Percentiles rank a stretch among this genome's conserved stretches.
Evolutionary conservation across 805 yeast species (phyloP).

Genomic region (Schwanniomyces vanrijiae): DNA sequence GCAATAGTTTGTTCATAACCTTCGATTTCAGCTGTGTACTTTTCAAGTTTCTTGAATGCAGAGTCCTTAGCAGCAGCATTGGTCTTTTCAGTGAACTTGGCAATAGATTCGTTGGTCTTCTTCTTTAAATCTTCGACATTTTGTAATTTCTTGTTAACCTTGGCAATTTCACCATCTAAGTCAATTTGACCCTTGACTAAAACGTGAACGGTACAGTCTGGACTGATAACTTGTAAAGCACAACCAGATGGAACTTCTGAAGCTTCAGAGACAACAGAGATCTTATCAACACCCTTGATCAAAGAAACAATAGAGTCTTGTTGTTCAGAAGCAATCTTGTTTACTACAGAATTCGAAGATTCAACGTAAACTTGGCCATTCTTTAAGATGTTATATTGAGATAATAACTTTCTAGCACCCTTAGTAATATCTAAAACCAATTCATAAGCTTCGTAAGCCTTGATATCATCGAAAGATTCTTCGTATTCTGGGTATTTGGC

Average conservation of each 20-base stretch:
- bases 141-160: conserved; percentile 74
- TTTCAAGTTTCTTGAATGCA: conserved; percentile 67
- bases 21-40: conserved; percentile 80
- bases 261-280: conserved; percentile 57
- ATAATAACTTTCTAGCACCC: conserved; percentile 85
- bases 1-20: conserved; percentile 84
- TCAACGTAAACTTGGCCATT: conserved; percentile 86
- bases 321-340: conserved; percentile 63
- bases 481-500: conserved; percentile 76
- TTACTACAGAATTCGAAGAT: conserved; percentile 48
- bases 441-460: conserved; percentile 76
- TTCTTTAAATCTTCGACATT: conserved; percentile 61
- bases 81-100: conserved; percentile 87
- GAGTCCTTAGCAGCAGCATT: conserved; percentile 76
- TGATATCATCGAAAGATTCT: conserved; percentile 58
- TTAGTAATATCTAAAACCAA: conserved; percentile 83
- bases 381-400: conserved; percentile 87
- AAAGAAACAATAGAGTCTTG: conserved; percentile 85
- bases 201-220: conserved; percentile 82
- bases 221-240: conserved; percentile 78
- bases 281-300: conserved; percentile 84
- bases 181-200: conserved; percentile 94
- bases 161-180: conserved; percentile 83
- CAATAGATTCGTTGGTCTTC: conserved; percentile 68
- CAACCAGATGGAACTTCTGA: conserved; percentile 83